Percentiles rank a stretch among this genome's conserved stretches.
phyloP scores from a whole-genome alignment of 306 rosid species.

The Alnus rubra region DNA sequence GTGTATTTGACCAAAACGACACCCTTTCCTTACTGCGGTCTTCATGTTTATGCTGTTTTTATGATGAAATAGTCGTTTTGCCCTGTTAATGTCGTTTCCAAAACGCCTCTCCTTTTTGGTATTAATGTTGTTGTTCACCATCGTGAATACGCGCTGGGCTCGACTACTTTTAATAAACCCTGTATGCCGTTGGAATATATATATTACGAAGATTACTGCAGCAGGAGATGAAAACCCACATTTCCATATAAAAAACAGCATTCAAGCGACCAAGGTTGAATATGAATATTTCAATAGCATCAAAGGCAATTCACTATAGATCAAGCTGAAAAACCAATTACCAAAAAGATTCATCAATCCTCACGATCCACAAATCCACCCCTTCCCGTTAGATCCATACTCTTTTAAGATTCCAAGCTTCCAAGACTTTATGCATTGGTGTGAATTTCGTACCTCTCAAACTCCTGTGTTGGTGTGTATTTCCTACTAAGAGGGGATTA shows the following conservation, averaged over 20 bases:
- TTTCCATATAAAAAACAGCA: not conserved
- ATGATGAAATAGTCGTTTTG: too few relatives aligned
- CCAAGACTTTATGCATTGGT: not conserved
- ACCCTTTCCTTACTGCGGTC: too few relatives aligned
- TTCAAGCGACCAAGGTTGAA: not conserved
- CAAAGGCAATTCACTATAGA: not conserved
- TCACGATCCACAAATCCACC: not conserved
- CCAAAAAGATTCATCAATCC: not conserved
- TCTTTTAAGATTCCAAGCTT: not conserved
- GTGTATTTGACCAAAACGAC: too few relatives aligned
- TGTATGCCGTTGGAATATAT: too few relatives aligned
- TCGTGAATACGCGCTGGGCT: too few relatives aligned
- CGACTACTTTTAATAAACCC: too few relatives aligned
- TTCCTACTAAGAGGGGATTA: not conserved
- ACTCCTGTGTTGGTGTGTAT: not conserved
- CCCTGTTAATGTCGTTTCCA: too few relatives aligned
- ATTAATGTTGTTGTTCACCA: too few relatives aligned
- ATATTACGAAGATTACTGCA: not conserved
- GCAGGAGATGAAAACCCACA: not conserved
- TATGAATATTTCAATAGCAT: too few relatives aligned
- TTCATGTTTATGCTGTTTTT: too few relatives aligned
- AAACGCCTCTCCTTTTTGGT: too few relatives aligned
- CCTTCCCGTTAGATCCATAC: not conserved
- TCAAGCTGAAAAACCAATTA: constrained; percentile 4
- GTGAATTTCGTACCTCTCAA: not conserved